Conservation (phyloP, 75 land plant genomes). For the Larix kaempferi region DNA sequence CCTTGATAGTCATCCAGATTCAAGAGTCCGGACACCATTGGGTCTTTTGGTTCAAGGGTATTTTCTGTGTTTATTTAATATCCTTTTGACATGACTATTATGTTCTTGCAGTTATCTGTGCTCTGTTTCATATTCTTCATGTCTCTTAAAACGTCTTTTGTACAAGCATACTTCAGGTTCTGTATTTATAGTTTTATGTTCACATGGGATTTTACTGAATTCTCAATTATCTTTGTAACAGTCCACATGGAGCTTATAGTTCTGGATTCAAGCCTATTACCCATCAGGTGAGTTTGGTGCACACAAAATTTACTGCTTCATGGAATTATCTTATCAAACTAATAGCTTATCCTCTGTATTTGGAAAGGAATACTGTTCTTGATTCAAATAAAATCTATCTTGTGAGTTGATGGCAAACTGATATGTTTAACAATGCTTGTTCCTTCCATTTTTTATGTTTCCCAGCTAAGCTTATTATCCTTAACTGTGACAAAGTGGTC, state of each 20-base stretch:
- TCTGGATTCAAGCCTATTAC: conserved; percentile 93
- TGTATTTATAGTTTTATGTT: conserved; percentile 1
- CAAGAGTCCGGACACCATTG: too few relatives aligned
- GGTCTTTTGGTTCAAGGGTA: too few relatives aligned
- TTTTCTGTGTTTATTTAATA: background rate
- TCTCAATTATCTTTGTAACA: conserved; percentile 25
- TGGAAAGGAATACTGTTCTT: background rate
- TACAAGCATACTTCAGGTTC: background rate
- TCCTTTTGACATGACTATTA: background rate
- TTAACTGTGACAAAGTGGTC: background rate
- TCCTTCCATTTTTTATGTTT: background rate
- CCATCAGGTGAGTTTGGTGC: conserved; percentile 67
- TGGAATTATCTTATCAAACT: background rate
- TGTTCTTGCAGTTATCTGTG: background rate
- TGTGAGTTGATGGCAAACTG: too few relatives aligned
- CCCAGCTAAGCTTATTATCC: background rate
- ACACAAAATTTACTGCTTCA: background rate
- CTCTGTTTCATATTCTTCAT: background rate
- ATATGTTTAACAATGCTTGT: background rate
- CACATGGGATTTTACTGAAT: background rate
- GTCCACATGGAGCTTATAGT: conserved; percentile 97
- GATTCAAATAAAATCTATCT: too few relatives aligned
- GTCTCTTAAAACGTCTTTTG: background rate
- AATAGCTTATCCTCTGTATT: background rate
- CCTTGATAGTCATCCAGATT: too few relatives aligned